Evolutionary conservation across 1,284 basidiomycete species (phyloP), one percentile per base, ranked within the genome.

Genomic region (Thecaphora thlaspeos): DNA sequence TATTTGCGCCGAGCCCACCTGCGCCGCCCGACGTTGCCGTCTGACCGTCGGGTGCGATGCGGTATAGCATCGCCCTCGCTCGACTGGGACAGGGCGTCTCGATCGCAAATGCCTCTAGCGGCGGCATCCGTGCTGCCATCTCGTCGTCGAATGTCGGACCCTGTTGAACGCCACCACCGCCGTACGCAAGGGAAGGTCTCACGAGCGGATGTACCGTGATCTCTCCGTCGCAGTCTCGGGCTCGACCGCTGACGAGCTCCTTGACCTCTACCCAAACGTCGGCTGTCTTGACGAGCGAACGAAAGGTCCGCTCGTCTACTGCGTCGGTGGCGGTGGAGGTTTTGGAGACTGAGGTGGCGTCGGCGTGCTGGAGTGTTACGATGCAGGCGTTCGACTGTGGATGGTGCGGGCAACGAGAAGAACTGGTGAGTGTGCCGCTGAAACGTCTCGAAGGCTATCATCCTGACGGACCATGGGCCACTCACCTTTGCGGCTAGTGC

Each of bases 241-340:
- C 67, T 18, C 67, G 38, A 11, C 67, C 67, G 39, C 63, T 66
- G 14, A 38, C 42, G 12, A 70, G 67, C 37, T 62, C 60, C 28
- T 66, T 66, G 46, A 63, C 56, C n/a, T 70, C 67, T 17, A 70
- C 40, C 67, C 67, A 70, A 1, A 61, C 56, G 36, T 63, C 60
- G 18, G 60, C 60, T 9, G 43, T 56, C 21, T 52, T 49, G 1
- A 66, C 43, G 14, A 66, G 30, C 4, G 37, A 40, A 28, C 41
- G 46, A 36, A 66, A 37, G 2, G 66, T 34, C 2, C 43, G 42
- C 17, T 68, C 61, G 48, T 68, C 65, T 10, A 46, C 14, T 19
- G 46, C 41, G 38, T 68, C 65, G 3, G 61, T 60, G 5, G 65
- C 65, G 14, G 45, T 52, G 23, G 37, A 14, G 38, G 43, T 41